A percentile compares a stretch with the other conserved stretches of the same genome.
These are phyloP conservation scores for Apophysomyces elegans DNA, from an alignment of 371 early-diverging fungal species.

Conservation along the genomic window DNA sequence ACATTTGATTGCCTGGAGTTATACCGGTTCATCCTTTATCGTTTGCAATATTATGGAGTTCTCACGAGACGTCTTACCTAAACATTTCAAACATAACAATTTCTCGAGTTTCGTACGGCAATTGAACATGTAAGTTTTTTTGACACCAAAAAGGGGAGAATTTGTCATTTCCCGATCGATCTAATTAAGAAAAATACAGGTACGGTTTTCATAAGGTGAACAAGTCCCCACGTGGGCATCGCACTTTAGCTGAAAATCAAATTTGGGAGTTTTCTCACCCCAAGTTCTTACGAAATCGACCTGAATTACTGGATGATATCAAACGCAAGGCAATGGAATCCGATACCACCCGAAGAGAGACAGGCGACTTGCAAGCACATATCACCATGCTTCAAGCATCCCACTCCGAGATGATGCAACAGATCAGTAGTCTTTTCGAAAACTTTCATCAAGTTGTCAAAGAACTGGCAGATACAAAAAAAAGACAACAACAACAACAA, in stretches of 20 bases:
- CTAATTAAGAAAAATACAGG: constrained; percentile 38
- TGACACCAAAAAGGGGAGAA: not conserved
- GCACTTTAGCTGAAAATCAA: constrained; percentile 84
- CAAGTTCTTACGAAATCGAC: constrained; percentile 78
- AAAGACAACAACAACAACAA: constrained; percentile 66
- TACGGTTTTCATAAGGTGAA: constrained; percentile 91
- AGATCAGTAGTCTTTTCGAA: constrained; percentile 72
- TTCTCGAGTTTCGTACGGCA: constrained; percentile 89
- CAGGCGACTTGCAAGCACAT: constrained; percentile 74
- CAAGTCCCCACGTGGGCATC: constrained; percentile 83
- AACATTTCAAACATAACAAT: constrained; percentile 90
- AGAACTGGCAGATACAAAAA: constrained; percentile 73
- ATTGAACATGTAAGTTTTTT: constrained; percentile 73
- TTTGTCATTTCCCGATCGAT: not conserved
- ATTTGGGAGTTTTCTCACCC: constrained; percentile 94
- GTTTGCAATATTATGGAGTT: constrained; percentile 91
- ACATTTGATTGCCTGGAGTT: constrained; percentile 85
- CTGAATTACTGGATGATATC: constrained; percentile 84
- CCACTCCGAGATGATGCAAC: constrained; percentile 77
- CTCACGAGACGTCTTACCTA: constrained; percentile 76
- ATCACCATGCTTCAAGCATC: constrained; percentile 77
- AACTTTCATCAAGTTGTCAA: constrained; percentile 70
- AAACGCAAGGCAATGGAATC: constrained; percentile 87
- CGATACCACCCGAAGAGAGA: constrained; percentile 73
- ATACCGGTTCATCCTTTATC: constrained; percentile 86